Base-by-base conservation (phyloP, 768 basidiomycete genomes). In the Kwoniella dejecticola region DNA sequence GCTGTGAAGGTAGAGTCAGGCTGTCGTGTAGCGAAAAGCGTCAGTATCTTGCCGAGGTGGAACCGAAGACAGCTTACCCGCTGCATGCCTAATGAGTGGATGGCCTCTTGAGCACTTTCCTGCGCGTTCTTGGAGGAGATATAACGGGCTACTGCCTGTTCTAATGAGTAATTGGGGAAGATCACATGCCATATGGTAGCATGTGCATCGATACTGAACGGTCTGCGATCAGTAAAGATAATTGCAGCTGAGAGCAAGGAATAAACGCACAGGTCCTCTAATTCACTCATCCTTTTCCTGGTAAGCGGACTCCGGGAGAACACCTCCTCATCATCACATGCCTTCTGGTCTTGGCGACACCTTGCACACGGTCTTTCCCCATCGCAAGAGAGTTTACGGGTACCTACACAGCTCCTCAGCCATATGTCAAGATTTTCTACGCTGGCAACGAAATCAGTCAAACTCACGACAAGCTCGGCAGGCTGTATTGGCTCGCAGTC, bases 311-410 rank as follows among this genome's bases (percentile, higher is more conserved):
- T 45, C 23, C 44, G 13, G 44, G 23, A 45, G 11, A 21, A 17
- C 44, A 11, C 13, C 17, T 45, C 44, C 11, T 45, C 44, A 45
- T 45, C 44, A 45, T 45, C 44, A 45, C 44, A 45, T 4, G n/a
- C 44, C 8, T 21, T 45, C 21, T 23, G n/a, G 19, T 45, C 44
- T 45, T 45, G 44, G 3, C 23, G 17, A 45, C 44, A 45, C 23
- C 44, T 45, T 23, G 13, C 11, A 23, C 44, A 45, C 3, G 44
- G 44, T 21, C 44, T 17, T n/a, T 45, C 19, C n/a, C 44, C 44
- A 45, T 45, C 44, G 44, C 44, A 45, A 45, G 44, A n/a, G n/a
- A 45, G 19, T 45, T 45, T 45, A 45, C 44, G 44, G 23, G 44
- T 23, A n/a, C 44, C 44, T 45, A n/a, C 23, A 23, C 11, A n/a